These are phyloP conservation scores for Cryptococcus floricola DNA, from an alignment of 1,284 basidiomycete species.

Conservation along the genomic window DNA sequence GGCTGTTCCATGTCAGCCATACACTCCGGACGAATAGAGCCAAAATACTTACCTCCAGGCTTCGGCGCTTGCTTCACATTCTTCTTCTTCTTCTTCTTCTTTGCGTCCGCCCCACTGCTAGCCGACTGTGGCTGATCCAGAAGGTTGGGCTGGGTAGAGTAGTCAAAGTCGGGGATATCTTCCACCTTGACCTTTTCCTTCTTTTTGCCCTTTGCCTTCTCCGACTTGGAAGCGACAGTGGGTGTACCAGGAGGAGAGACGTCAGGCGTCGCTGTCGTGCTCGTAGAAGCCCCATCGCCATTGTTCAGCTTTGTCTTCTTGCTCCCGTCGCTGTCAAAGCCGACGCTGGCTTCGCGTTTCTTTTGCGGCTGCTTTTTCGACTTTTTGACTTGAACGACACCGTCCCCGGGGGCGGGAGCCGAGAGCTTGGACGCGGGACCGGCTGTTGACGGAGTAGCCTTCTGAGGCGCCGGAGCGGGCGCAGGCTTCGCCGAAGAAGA, in stretches of 20 bases:
- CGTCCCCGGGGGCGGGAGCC: conserved; percentile 16
- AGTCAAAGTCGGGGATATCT: conserved; percentile 65
- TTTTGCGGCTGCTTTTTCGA: conserved; percentile 18
- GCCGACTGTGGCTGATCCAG: conserved; percentile 56
- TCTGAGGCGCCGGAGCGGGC: background rate
- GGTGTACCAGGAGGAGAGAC: background rate
- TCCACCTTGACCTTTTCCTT: conserved; percentile 25
- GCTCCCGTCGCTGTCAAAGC: background rate
- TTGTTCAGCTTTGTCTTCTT: conserved; percentile 13
- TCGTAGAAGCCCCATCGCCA: background rate
- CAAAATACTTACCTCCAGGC: conserved; percentile 6
- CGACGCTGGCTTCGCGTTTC: conserved; percentile 7
- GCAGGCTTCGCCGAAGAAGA: background rate
- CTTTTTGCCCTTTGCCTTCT: conserved; percentile 18
- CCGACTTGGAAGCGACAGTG: background rate
- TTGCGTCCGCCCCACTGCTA: conserved; percentile 7
- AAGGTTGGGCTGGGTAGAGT: conserved; percentile 67
- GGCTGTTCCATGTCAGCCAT: background rate
- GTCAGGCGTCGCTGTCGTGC: background rate
- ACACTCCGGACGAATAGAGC: background rate
- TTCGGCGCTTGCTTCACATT: conserved; percentile 34
- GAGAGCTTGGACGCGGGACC: conserved; percentile 6
- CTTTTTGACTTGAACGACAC: conserved; percentile 37
- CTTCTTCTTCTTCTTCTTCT: conserved; percentile 29
- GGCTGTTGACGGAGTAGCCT: conserved; percentile 47